These are phyloP conservation scores for Colletotrichum graminicola DNA, from an alignment of 2,329 filamentous ascomycete genomes.

Conservation along the genomic window DNA sequence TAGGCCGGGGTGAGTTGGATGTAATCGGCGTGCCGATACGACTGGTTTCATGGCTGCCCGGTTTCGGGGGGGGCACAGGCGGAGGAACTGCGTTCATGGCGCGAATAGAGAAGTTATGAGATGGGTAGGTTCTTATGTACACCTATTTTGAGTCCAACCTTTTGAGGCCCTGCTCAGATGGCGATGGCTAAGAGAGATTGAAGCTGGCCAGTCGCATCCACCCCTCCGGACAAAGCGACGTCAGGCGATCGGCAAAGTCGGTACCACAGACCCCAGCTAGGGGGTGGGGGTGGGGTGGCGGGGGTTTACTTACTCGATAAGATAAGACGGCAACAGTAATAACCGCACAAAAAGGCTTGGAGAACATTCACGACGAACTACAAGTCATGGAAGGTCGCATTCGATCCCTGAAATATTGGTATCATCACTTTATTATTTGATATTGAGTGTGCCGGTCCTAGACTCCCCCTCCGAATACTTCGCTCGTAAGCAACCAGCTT, in stretches of 20 bases:
- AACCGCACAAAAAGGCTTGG: not conserved
- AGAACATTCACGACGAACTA: not conserved
- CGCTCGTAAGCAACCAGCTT: conserved; percentile 12
- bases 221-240: not conserved
- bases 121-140: not conserved
- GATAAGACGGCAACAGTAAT: not conserved
- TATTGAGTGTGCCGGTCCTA: conserved; percentile 1
- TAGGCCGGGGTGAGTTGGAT: conserved; percentile 54
- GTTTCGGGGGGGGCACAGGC: conserved; percentile 79
- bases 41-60: conserved; percentile 76
- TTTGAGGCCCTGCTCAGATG: not conserved
- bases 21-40: conserved; percentile 73
- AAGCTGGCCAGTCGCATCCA: not conserved
- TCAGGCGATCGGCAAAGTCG: not conserved
- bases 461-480: conserved; percentile 14
- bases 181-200: not conserved
- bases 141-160: not conserved
- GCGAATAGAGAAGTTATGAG: not conserved
- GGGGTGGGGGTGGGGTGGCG: not conserved
- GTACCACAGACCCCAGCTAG: not conserved
- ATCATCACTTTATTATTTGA: not conserved
- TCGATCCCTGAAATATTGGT: not conserved
- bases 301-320: not conserved
- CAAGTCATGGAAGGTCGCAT: not conserved
- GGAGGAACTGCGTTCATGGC: conserved; percentile 55